Evolutionary conservation across 257 asterid species (phyloP), one percentile per base, ranked within the genome.

Genomic region (Forsythia suspensa): DNA sequence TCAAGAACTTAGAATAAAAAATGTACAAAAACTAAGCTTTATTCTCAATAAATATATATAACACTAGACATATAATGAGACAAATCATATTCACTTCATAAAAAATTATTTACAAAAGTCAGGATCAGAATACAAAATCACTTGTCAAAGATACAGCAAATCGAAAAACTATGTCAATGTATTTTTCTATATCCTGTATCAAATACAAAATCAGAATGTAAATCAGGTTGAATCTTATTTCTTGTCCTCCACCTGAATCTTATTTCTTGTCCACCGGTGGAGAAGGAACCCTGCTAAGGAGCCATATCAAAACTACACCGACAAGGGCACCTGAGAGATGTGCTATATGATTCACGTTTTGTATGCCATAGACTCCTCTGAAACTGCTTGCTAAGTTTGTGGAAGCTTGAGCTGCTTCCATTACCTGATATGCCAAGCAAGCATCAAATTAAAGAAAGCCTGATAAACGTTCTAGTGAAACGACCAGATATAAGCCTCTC

Each of bases 351-450:
- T 95, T 93, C 36, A 93, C 92, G 77, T 87, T 91, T 87, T 90
- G 97, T 15, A 90, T n/a, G 13, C 88, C 88, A 8, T 78, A 78
- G 40, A 87, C 91, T 77, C 96, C 96, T 48, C 77, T 81, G 68
- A 88, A 38, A 81, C 82, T 79, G 65, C 96, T 90, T 9, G 92
- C 91, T 37, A 93, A 61, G 84, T 83, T 88, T 21, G 96, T 85
- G 2, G 99, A 95, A 73, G 96, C 96, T 85, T 95, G 96, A 78
- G 98, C 99, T 43, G 99, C 99, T 86, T 95, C 99, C 97, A 95
- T 93, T 66, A 95, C 97, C 99, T 95, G 85, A 81, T 68, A 48
- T 24, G 46, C 77, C 77, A 76, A 55, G 3, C 10, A 63, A 76
- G 21, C 57, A 6, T 44, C 24, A 37, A 48, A 63, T 59, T n/a